phyloP scores from a whole-genome alignment of 768 basidiomycete genomes.

The Panus rudis region DNA sequence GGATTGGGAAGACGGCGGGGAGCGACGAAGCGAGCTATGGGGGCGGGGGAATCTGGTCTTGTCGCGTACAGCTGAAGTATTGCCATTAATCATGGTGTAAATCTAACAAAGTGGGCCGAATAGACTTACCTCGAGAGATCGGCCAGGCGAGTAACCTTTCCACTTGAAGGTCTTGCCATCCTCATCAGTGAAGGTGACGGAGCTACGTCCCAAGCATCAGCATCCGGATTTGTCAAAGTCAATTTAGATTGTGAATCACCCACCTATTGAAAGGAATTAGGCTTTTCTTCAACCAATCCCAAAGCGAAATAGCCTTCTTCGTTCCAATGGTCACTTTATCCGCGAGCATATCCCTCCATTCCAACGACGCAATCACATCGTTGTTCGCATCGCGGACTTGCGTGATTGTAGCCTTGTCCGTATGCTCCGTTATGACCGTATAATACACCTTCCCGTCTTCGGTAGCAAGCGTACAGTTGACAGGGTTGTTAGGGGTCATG shows the following conservation, averaged over 20 bases:
- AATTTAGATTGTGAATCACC: constrained; percentile 7
- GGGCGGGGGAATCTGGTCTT: background rate
- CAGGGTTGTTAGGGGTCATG: constrained; percentile 35
- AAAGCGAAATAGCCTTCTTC: constrained; percentile 22
- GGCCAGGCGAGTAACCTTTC: constrained; percentile 33
- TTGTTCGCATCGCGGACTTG: constrained; percentile 27
- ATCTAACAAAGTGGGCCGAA: background rate
- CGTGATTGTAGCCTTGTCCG: constrained; percentile 25
- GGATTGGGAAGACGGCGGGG: background rate
- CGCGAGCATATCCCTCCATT: constrained; percentile 32
- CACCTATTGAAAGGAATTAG: constrained; percentile 35
- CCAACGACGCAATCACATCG: constrained; percentile 29
- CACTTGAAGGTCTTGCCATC: constrained; percentile 32
- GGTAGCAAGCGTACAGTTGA: constrained; percentile 32
- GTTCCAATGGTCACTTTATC: constrained; percentile 33
- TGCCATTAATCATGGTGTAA: too few relatives aligned
- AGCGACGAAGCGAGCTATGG: background rate
- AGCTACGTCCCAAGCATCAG: constrained; percentile 20
- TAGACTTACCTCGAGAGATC: constrained; percentile 29
- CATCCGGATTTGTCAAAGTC: background rate
- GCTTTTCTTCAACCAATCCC: constrained; percentile 35
- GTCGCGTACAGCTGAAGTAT: background rate
- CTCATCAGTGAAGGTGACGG: constrained; percentile 30
- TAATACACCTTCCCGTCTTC: constrained; percentile 28
- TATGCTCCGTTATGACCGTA: constrained; percentile 29